A percentile compares a stretch with the other conserved stretches of the same genome.
Evolutionary conservation across 83 land plant species (phyloP).

Genomic region (Picea abies): DNA sequence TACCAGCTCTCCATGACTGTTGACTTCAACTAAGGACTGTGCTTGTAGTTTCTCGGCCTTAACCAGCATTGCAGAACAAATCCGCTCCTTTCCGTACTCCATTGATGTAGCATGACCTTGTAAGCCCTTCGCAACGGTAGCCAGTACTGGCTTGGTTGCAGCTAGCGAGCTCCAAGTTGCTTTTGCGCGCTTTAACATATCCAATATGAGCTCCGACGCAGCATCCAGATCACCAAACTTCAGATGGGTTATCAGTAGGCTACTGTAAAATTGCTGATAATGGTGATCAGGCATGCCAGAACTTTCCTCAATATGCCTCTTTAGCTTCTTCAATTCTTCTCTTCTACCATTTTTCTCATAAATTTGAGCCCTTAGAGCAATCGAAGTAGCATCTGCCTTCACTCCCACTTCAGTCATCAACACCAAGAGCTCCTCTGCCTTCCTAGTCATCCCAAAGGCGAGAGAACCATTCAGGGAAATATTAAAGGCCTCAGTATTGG

Average conservation of each 20-base stretch:
- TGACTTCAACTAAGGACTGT: constrained; percentile 24
- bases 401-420: constrained; percentile 60
- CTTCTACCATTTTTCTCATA: constrained; percentile 68
- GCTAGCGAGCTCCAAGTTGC: constrained; percentile 47
- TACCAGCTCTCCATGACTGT: constrained; percentile 42
- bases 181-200: constrained; percentile 52
- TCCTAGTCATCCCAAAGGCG: constrained; percentile 51
- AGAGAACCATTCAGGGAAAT: constrained; percentile 56
- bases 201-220: constrained; percentile 51
- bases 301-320: constrained; percentile 51
- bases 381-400: constrained; percentile 39
- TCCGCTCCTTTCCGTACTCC: background rate
- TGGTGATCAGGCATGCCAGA: constrained; percentile 34
- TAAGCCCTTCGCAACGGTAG: constrained; percentile 18
- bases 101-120: background rate
- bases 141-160: constrained; percentile 30
- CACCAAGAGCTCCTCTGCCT: constrained; percentile 68
- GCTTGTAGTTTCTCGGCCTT: constrained; percentile 39
- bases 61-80: background rate
- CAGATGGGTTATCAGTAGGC: constrained; percentile 59
- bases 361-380: constrained; percentile 55
- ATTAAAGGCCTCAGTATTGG: constrained; percentile 44
- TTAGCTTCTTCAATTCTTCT: constrained; percentile 62
- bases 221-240: constrained; percentile 56
- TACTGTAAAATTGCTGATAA: constrained; percentile 54